A percentile compares a stretch with the other conserved stretches of the same genome.
Conservation (phyloP, 768 basidiomycete genomes). For the Leucosporidium yakuticum region DNA sequence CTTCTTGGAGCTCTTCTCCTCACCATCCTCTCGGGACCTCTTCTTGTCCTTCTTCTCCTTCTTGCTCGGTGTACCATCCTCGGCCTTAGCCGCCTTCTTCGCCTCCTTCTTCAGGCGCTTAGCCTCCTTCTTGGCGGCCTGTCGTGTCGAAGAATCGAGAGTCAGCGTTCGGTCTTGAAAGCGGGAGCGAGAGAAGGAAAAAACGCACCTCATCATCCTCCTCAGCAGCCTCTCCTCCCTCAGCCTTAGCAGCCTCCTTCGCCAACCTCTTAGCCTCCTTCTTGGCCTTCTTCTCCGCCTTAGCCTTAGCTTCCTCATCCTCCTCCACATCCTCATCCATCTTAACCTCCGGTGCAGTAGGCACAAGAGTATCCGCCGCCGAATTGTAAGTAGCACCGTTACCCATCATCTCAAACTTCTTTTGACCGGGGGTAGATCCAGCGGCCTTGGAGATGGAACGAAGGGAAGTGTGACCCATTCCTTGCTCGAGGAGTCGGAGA, state of each 20-base stretch:
- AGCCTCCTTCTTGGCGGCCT: conserved; percentile 26
- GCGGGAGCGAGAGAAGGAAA: background rate
- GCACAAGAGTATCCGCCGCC: conserved; percentile 72
- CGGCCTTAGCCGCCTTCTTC: conserved; percentile 12
- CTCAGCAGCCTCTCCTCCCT: conserved; percentile 2
- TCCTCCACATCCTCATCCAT: conserved; percentile 8
- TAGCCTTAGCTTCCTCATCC: conserved; percentile 18
- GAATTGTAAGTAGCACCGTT: conserved; percentile 74
- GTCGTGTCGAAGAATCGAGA: too few relatives aligned
- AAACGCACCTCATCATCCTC: conserved; percentile 8
- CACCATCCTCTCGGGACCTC: background rate
- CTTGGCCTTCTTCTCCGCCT: conserved; percentile 33
- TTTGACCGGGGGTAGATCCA: conserved; percentile 58
- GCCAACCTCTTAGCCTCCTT: conserved; percentile 30
- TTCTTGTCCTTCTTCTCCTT: conserved; percentile 27
- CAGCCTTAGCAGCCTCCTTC: conserved; percentile 13
- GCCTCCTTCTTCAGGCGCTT: conserved; percentile 25
- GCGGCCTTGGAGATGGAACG: conserved; percentile 55
- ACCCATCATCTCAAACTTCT: conserved; percentile 72
- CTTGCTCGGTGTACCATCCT: background rate
- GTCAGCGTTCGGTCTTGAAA: background rate
- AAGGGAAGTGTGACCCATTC: conserved; percentile 60
- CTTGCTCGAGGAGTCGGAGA: conserved; percentile 77
- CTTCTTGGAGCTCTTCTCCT: background rate
- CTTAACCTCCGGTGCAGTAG: conserved; percentile 56